A percentile compares a stretch with the other conserved stretches of the same genome.
Evolutionary conservation across 1,284 basidiomycete genomes (phyloP).

Genomic region (Dichomitus squalens): DNA sequence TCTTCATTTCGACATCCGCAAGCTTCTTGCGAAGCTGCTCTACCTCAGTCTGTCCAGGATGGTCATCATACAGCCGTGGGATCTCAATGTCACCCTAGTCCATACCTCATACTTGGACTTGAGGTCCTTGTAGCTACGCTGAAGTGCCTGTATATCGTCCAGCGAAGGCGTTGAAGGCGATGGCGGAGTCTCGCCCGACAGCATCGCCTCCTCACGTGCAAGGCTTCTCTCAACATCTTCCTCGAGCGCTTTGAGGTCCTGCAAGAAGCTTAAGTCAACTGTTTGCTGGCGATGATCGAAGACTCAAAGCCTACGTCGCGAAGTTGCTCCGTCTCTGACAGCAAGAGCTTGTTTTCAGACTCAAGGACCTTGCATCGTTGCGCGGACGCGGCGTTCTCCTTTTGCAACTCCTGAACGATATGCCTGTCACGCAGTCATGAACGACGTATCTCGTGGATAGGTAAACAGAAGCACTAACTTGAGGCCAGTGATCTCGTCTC

Average conservation of each 20-base stretch:
- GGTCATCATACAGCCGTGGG: background rate
- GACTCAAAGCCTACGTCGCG: slow-evolving; percentile 53
- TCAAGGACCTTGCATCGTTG: slow-evolving; percentile 74
- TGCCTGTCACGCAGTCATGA: slow-evolving; percentile 51
- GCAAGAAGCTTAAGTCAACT: background rate
- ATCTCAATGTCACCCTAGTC: slow-evolving; percentile 7
- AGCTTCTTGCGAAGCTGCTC: slow-evolving; percentile 72
- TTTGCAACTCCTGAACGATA: slow-evolving; percentile 86
- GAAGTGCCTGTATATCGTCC: slow-evolving; percentile 39
- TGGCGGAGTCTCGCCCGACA: slow-evolving; percentile 32
- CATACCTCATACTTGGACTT: slow-evolving; percentile 56
- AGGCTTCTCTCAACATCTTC: slow-evolving; percentile 72
- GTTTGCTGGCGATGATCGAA: background rate
- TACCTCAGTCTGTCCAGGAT: slow-evolving; percentile 52
- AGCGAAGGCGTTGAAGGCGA: slow-evolving; percentile 27
- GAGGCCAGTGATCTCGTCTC: slow-evolving; percentile 74
- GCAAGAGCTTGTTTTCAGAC: slow-evolving; percentile 74
- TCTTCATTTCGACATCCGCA: slow-evolving; percentile 72
- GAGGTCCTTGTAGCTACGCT: slow-evolving; percentile 50
- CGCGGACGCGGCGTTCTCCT: slow-evolving; percentile 70
- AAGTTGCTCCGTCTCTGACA: slow-evolving; percentile 77
- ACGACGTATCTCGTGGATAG: background rate
- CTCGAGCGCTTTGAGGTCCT: slow-evolving; percentile 77
- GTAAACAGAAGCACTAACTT: slow-evolving; percentile 51
- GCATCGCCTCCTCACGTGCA: slow-evolving; percentile 51